Evolutionary conservation across 2,329 filamentous ascomycete genomes (phyloP).

Genomic region (Aspergillus flavus): DNA sequence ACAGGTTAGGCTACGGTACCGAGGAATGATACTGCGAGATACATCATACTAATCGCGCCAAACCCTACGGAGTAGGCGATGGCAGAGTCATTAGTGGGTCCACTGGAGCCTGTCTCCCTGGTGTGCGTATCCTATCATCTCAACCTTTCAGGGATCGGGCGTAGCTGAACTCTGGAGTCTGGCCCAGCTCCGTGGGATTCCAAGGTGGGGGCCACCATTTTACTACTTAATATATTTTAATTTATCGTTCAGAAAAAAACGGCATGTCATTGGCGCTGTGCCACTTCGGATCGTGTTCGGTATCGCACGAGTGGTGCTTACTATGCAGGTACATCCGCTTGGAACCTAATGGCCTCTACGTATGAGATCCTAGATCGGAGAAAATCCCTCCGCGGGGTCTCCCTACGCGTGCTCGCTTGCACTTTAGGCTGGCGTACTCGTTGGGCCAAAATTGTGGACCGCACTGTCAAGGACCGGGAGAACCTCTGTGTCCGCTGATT

Average conservation of each 20-base stretch:
- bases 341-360: background rate
- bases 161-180: constrained; percentile 4
- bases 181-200: background rate
- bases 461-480: background rate
- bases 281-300: constrained; percentile 1
- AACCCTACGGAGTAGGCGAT: background rate
- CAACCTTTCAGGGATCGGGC: background rate
- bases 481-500: background rate
- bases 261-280: constrained; percentile 2
- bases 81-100: background rate
- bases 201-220: background rate
- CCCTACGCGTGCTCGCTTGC: background rate
- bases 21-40: background rate
- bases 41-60: background rate
- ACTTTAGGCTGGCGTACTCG: background rate
- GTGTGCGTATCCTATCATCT: constrained; percentile 1
- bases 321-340: constrained; percentile 1
- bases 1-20: background rate
- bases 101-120: background rate
- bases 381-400: background rate
- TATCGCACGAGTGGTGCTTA: background rate
- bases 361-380: constrained; percentile 1
- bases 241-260: background rate
- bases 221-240: constrained; percentile 1
- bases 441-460: background rate